phyloP scores from a whole-genome alignment of 768 basidiomycete genomes.

The Rhodosporidiobolus odoratus region DNA sequence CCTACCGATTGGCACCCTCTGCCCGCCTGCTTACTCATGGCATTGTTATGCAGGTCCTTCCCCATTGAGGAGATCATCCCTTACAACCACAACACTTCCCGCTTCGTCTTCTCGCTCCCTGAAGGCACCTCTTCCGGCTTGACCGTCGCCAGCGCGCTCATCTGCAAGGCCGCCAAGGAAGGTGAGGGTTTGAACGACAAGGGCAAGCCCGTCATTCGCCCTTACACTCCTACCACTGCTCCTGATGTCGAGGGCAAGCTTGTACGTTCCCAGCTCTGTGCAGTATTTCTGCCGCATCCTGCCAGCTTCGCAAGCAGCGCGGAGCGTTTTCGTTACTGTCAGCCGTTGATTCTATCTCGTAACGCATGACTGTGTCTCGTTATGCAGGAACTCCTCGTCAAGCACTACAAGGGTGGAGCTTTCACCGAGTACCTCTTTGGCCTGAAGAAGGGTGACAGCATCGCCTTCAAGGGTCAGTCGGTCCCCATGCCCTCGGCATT shows the following conservation, averaged over 20 bases:
- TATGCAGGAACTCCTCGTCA: constrained; percentile 63
- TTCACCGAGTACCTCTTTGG: constrained; percentile 58
- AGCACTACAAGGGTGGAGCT: constrained; percentile 55
- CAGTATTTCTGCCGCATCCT: too few relatives aligned
- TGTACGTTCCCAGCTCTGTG: constrained; percentile 19
- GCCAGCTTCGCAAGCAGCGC: too few relatives aligned
- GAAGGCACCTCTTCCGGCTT: constrained; percentile 70
- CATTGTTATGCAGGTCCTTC: constrained; percentile 65
- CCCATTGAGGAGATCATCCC: constrained; percentile 61
- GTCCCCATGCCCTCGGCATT: neutral
- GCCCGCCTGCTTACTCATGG: neutral
- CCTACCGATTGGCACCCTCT: too few relatives aligned
- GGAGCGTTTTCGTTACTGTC: too few relatives aligned
- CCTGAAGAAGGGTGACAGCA: constrained; percentile 71
- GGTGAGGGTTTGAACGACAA: constrained; percentile 58
- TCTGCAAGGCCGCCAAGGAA: constrained; percentile 69
- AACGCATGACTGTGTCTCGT: neutral
- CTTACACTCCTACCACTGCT: constrained; percentile 84
- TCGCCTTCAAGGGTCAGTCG: constrained; percentile 69
- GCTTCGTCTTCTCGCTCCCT: constrained; percentile 58
- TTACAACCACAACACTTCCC: constrained; percentile 92
- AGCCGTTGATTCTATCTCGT: too few relatives aligned
- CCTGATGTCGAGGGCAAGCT: constrained; percentile 47
- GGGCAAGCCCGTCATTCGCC: constrained; percentile 79
- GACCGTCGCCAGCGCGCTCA: constrained; percentile 69